Percentiles rank a stretch among this genome's conserved stretches.
These are phyloP conservation scores for Hypoxylon rickii DNA, from an alignment of 495 filamentous ascomycete species.

Conservation along the genomic window DNA sequence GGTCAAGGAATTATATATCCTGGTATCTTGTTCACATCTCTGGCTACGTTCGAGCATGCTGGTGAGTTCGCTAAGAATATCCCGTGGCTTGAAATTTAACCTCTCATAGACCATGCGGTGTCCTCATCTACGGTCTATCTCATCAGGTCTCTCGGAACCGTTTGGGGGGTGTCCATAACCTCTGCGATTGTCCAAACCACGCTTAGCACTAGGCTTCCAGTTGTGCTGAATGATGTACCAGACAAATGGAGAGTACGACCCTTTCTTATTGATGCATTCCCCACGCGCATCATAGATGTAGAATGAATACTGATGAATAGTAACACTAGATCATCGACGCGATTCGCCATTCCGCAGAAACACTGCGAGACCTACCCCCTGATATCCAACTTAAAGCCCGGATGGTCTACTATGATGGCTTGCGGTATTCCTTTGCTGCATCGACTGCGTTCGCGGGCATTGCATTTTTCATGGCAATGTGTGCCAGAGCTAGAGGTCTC, in stretches of 20 bases:
- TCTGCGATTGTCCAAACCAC: constrained; percentile 68
- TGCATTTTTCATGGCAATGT: constrained; percentile 56
- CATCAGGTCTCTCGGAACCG: constrained; percentile 64
- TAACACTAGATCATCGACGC: constrained; percentile 57
- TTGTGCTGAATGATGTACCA: constrained; percentile 63
- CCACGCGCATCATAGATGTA: constrained; percentile 3
- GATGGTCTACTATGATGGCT: constrained; percentile 62
- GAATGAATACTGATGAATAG: constrained; percentile 1
- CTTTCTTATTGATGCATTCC: constrained; percentile 33
- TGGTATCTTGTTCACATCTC: constrained; percentile 63
- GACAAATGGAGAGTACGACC: constrained; percentile 68
- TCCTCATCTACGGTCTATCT: constrained; percentile 67
- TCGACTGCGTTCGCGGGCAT: constrained; percentile 56
- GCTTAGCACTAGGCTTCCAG: constrained; percentile 59
- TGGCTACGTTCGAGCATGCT: constrained; percentile 65
- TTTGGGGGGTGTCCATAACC: constrained; percentile 67
- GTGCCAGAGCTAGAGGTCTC: constrained; percentile 55
- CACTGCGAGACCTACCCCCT: constrained; percentile 56
- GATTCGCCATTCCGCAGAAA: constrained; percentile 65
- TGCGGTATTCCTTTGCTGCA: constrained; percentile 59
- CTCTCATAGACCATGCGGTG: constrained; percentile 61
- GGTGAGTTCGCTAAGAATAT: constrained; percentile 44
- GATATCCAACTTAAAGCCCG: constrained; percentile 64
- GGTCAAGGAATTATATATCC: constrained; percentile 70
- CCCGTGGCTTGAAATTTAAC: not conserved